Evolutionary conservation across 1,284 basidiomycete genomes (phyloP).

Genomic region (Pseudozyma sp.): DNA sequence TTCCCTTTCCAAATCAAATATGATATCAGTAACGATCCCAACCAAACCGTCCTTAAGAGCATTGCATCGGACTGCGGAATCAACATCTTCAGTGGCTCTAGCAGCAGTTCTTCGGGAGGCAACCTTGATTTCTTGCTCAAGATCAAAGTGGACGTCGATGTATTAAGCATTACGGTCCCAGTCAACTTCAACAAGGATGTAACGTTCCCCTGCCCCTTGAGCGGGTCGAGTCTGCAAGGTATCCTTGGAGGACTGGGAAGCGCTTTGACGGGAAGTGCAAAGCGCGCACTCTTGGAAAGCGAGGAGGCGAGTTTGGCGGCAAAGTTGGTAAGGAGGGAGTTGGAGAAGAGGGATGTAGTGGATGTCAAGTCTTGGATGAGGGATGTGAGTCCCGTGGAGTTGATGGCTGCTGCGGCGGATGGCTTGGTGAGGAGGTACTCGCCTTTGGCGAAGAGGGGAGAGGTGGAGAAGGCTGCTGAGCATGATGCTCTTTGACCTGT

Average conservation of each 20-base stretch:
- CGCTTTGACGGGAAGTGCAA: constrained; percentile 5
- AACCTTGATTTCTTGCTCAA: constrained; percentile 51
- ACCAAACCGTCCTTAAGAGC: constrained; percentile 76
- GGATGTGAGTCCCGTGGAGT: constrained; percentile 24
- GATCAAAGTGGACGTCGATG: constrained; percentile 49
- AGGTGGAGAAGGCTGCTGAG: constrained; percentile 9
- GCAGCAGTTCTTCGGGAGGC: constrained; percentile 59
- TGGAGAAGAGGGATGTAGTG: constrained; percentile 17
- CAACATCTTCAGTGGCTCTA: constrained; percentile 18
- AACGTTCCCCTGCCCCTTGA: constrained; percentile 51
- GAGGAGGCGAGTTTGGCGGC: constrained; percentile 9
- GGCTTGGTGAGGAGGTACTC: constrained; percentile 28
- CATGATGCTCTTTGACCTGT: constrained; percentile 33
- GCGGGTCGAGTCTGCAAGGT: constrained; percentile 21
- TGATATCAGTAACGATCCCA: constrained; percentile 75
- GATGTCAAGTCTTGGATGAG: constrained; percentile 22
- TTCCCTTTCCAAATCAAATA: constrained; percentile 86
- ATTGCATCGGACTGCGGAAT: constrained; percentile 78
- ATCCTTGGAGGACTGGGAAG: constrained; percentile 23
- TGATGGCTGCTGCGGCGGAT: constrained; percentile 34
- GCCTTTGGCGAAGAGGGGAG: background rate
- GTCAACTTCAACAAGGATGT: constrained; percentile 43
- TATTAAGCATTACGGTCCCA: constrained; percentile 52
- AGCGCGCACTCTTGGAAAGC: constrained; percentile 8
- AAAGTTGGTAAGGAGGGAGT: constrained; percentile 14